Percentiles rank a stretch among this genome's conserved stretches.
Evolutionary conservation across 163 green algal genomes (phyloP).

Genomic region (Scenedesmus sp.): DNA sequence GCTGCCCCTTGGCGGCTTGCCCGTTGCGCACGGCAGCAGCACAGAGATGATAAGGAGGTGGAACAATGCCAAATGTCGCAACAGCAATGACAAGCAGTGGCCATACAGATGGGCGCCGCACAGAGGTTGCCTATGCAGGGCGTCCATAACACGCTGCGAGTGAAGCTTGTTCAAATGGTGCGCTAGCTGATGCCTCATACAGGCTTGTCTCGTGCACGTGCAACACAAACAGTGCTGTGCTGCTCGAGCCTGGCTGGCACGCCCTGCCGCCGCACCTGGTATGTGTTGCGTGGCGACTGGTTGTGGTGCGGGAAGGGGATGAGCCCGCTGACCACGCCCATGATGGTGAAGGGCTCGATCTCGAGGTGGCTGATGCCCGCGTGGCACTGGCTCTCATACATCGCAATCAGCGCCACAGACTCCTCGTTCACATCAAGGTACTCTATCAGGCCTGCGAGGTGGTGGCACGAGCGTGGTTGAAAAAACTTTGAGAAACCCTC

Average conservation of each 20-base stretch:
- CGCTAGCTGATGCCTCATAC: too few relatives aligned
- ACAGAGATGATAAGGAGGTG: too few relatives aligned
- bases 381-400: constrained; percentile 68
- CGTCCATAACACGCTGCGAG: too few relatives aligned
- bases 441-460: constrained; percentile 92
- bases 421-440: constrained; percentile 99
- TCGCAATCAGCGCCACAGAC: constrained; percentile 73
- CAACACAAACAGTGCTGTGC: constrained; percentile 91
- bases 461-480: constrained; percentile 55
- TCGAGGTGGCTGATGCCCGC: constrained; percentile 94
- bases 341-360: constrained; percentile 99
- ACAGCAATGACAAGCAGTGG: too few relatives aligned
- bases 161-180: too few relatives aligned
- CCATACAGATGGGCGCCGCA: too few relatives aligned
- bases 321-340: constrained; percentile 97
- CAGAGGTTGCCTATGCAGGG: too few relatives aligned
- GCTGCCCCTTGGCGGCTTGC: constrained; percentile 99
- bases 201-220: too few relatives aligned
- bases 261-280: constrained; percentile 77
- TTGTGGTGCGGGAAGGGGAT: constrained; percentile 99
- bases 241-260: constrained; percentile 69
- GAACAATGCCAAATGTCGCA: too few relatives aligned
- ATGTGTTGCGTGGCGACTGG: constrained; percentile 99
- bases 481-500: too few relatives aligned
- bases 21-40: constrained; percentile 96